These are phyloP conservation scores for Penicillium canariense DNA, from an alignment of 495 filamentous ascomycete species.

Conservation along the genomic window DNA sequence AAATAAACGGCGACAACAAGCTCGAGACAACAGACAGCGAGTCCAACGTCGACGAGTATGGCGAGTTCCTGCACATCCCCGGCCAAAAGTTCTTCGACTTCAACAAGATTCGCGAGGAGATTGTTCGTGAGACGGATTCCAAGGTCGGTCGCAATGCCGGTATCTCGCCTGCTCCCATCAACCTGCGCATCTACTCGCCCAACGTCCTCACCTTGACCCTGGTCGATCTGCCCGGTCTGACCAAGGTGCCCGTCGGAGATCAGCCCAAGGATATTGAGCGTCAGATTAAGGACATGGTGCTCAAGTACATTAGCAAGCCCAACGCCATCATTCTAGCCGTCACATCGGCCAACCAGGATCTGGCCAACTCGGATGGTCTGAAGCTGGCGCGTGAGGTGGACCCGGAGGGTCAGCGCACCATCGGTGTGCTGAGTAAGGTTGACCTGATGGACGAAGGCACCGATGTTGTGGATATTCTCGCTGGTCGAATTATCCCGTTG, in stretches of 20 bases:
- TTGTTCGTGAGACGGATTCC: conserved; percentile 90
- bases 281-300: conserved; percentile 97
- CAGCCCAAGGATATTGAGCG: conserved; percentile 98
- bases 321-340: conserved; percentile 98
- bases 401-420: conserved; percentile 95
- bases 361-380: conserved; percentile 97
- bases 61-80: conserved; percentile 97
- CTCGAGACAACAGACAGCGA: conserved; percentile 72
- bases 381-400: conserved; percentile 97
- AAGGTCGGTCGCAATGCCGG: conserved; percentile 97
- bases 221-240: conserved; percentile 95
- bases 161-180: conserved; percentile 95
- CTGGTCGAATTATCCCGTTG: conserved; percentile 94
- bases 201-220: conserved; percentile 97
- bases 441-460: conserved; percentile 99
- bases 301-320: conserved; percentile 97
- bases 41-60: conserved; percentile 93
- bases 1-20: conserved; percentile 74
- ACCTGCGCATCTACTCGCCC: conserved; percentile 94
- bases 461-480: conserved; percentile 98
- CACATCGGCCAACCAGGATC: conserved; percentile 92
- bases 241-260: conserved; percentile 96
- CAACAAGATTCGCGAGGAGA: conserved; percentile 98
- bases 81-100: conserved; percentile 99
- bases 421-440: conserved; percentile 98